Evolutionary conservation across 805 yeast species (phyloP), one percentile per base, ranked within the genome.

Genomic region (Ogataea parapolymorpha): DNA sequence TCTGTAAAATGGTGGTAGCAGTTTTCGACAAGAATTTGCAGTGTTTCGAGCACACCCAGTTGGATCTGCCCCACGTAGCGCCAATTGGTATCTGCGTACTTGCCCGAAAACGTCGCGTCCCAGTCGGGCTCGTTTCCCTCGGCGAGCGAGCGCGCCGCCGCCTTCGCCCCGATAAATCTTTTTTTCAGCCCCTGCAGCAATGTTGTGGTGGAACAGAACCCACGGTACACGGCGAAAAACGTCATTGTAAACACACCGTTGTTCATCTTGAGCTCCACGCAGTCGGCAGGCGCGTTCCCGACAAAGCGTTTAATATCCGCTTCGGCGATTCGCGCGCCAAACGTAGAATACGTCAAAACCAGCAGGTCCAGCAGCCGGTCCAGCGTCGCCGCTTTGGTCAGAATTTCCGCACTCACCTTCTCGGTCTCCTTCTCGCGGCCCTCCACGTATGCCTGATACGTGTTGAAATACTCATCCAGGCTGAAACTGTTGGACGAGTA

Each of bases 341-440:
- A 88, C 41, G 75, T 79, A 51, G 74, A 75, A 28, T 75, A 82
- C 15, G 85, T 91, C 58, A 76, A 70, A 5, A 91, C 88, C 37
- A 91, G 63, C 16, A 90, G 71, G 61, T 91, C 97, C 40, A 89
- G 71, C 51, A 91, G 70, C 51, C 80, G 79, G 32, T 86, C 93
- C 42, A 87, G 63, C 1, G 85, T 73, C 1, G 93, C 93, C 3
- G 86, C 76, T 51, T 80, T 81, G 20, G 65, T 52, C 9, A 59
- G 44, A 15, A 64, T 55, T 29, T 57, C 61, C 29, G 54, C 51
- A 22, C 53, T 45, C 39, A 43, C 20, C 23, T 30, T 28, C 23
- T 38, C 44, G 22, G 15, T 28, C 26, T 38, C 44, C 26, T 25
- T 28, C 26, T 40, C 43, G n/a, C 39, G 35, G 29, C 54, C 62